Percentiles rank a stretch among this genome's conserved stretches.
phyloP scores from a whole-genome alignment of 2,329 filamentous ascomycete species.

The Waltergamsia citrina region DNA sequence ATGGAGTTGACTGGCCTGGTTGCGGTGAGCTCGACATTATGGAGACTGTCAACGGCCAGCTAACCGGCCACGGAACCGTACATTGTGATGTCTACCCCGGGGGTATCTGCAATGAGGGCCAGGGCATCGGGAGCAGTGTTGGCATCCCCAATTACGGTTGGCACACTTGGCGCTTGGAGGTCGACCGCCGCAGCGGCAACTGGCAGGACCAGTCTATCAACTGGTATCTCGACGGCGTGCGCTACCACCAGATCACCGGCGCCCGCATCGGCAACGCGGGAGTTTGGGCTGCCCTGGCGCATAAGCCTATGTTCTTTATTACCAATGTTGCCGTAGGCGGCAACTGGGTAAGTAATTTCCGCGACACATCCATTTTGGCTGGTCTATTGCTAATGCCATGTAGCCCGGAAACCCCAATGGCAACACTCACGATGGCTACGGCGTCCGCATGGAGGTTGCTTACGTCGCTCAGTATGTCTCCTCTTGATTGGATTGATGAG shows the following conservation, averaged over 20 bases:
- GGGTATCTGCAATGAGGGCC: slow-evolving; percentile 36
- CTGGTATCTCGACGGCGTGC: slow-evolving; percentile 32
- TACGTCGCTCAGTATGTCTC: slow-evolving; percentile 13
- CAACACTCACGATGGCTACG: slow-evolving; percentile 24
- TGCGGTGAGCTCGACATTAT: slow-evolving; percentile 50
- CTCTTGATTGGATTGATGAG: too few relatives aligned
- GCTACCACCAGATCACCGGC: slow-evolving; percentile 31
- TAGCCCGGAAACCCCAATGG: slow-evolving; percentile 33
- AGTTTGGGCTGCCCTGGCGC: slow-evolving; percentile 36
- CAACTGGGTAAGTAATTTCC: slow-evolving; percentile 27
- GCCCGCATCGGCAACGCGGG: slow-evolving; percentile 27
- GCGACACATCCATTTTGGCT: neutral
- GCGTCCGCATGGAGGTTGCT: slow-evolving; percentile 12
- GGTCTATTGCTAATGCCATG: neutral
- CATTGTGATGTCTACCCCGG: slow-evolving; percentile 24
- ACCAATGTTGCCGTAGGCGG: slow-evolving; percentile 44
- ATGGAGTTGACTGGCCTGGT: slow-evolving; percentile 39
- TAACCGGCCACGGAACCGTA: slow-evolving; percentile 32
- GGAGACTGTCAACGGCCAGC: slow-evolving; percentile 42
- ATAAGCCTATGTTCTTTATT: slow-evolving; percentile 37
- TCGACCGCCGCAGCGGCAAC: slow-evolving; percentile 32
- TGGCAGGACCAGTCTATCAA: slow-evolving; percentile 36
- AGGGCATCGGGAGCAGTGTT: slow-evolving; percentile 23
- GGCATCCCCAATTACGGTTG: slow-evolving; percentile 26
- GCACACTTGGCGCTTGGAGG: slow-evolving; percentile 35